Evolutionary conservation across 2,329 filamentous ascomycete genomes (phyloP).

Genomic region (Neonectria magnoliae): DNA sequence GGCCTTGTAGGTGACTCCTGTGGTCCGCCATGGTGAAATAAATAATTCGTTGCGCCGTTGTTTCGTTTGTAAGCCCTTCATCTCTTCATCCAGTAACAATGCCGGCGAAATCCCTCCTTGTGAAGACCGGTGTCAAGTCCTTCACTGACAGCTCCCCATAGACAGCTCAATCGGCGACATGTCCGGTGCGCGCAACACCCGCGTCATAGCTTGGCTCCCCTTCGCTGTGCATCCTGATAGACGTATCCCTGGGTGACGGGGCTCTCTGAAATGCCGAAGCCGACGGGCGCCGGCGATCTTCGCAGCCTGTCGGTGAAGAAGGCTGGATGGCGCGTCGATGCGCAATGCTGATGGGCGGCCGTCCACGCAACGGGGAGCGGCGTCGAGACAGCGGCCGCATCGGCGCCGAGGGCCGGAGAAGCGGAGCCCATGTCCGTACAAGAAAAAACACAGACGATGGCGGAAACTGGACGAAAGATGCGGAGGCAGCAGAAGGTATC

Average conservation of each 20-base stretch:
- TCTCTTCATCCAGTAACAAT: background rate
- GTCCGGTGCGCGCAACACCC: constrained; percentile 8
- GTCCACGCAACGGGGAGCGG: constrained; percentile 18
- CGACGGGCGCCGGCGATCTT: constrained; percentile 58
- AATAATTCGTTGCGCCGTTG: background rate
- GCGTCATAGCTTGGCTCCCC: constrained; percentile 49
- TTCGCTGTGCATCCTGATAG: constrained; percentile 59
- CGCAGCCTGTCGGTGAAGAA: constrained; percentile 76
- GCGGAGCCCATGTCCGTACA: constrained; percentile 12
- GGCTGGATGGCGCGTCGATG: constrained; percentile 74
- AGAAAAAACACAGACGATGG: background rate
- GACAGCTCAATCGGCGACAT: constrained; percentile 7
- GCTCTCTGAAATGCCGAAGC: constrained; percentile 43
- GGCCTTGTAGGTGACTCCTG: background rate
- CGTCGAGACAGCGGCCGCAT: constrained; percentile 21
- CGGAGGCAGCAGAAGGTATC: background rate
- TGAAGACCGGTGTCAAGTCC: background rate
- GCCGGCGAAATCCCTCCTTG: background rate
- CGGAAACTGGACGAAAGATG: background rate
- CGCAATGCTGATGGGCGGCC: constrained; percentile 36
- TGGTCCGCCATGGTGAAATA: background rate
- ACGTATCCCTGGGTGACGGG: constrained; percentile 70
- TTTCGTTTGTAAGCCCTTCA: background rate
- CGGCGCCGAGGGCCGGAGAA: constrained; percentile 8
- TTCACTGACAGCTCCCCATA: constrained; percentile 3